These are phyloP conservation scores for Pugionium cornutum DNA, from an alignment of 345 rosid genomes.

Conservation along the genomic window DNA sequence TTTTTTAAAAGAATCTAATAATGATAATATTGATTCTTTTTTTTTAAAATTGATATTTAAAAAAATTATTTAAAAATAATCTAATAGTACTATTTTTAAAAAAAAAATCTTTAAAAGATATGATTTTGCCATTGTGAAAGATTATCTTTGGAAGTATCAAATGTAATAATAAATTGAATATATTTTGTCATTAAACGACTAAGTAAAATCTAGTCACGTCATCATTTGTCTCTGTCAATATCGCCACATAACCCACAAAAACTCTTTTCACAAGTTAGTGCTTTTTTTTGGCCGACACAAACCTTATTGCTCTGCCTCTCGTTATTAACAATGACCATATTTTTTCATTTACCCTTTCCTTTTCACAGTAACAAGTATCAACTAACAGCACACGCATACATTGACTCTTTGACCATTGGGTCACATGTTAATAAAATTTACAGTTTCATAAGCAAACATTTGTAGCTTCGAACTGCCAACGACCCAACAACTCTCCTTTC, in stretches of 20 bases:
- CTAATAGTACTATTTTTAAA: too few relatives aligned
- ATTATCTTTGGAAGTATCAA: too few relatives aligned
- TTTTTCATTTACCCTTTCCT: neutral
- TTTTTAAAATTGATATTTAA: too few relatives aligned
- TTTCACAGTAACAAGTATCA: constrained; percentile 18
- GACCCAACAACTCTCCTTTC: constrained; percentile 9
- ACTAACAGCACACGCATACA: neutral
- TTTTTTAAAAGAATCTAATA: too few relatives aligned
- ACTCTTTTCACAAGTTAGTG: constrained; percentile 9
- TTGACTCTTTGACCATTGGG: constrained; percentile 35
- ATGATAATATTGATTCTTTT: too few relatives aligned
- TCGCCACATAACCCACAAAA: neutral
- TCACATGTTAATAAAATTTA: constrained; percentile 27
- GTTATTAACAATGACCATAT: constrained; percentile 21
- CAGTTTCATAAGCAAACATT: constrained; percentile 43
- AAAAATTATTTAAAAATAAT: too few relatives aligned
- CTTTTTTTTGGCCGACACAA: constrained; percentile 33
- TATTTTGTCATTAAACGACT: too few relatives aligned
- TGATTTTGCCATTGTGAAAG: too few relatives aligned
- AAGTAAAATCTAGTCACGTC: too few relatives aligned
- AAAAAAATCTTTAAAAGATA: too few relatives aligned
- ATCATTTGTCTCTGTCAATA: too few relatives aligned
- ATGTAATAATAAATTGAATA: too few relatives aligned
- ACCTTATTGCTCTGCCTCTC: constrained; percentile 32
- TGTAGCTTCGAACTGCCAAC: constrained; percentile 43